These are phyloP conservation scores for Ordospora colligata DNA, from an alignment of 371 early-diverging fungal species.

Conservation along the genomic window DNA sequence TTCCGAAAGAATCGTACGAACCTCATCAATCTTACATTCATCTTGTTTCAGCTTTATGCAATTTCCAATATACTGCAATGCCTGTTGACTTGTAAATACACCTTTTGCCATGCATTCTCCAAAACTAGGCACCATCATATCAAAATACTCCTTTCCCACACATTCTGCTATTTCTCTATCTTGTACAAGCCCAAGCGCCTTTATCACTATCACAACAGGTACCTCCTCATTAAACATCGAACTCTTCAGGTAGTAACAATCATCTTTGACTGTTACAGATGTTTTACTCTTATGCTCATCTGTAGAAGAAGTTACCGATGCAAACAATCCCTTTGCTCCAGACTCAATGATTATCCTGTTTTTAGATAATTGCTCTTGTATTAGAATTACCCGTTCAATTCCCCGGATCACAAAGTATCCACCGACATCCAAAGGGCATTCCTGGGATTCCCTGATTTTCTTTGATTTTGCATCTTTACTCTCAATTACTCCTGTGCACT, in stretches of 20 bases:
- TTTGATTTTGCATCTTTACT: slow-evolving; percentile 68
- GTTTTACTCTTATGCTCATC: slow-evolving; percentile 94
- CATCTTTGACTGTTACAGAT: slow-evolving; percentile 68
- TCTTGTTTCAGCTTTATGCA: slow-evolving; percentile 38
- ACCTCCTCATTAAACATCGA: slow-evolving; percentile 80
- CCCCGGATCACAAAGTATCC: slow-evolving; percentile 98
- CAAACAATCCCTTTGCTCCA: slow-evolving; percentile 74
- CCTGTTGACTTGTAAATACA: slow-evolving; percentile 74
- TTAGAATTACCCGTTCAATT: slow-evolving; percentile 93
- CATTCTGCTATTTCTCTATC: slow-evolving; percentile 88
- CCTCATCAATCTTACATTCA: slow-evolving; percentile 68
- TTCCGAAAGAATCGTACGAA: slow-evolving; percentile 74
- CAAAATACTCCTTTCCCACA: slow-evolving; percentile 71
- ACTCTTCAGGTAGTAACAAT: slow-evolving; percentile 75
- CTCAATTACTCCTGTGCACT: slow-evolving; percentile 35
- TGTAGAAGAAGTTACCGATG: slow-evolving; percentile 77
- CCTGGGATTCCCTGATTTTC: slow-evolving; percentile 68
- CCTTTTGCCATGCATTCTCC: slow-evolving; percentile 70
- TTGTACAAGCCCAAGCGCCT: slow-evolving; percentile 70
- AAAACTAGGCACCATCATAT: slow-evolving; percentile 73
- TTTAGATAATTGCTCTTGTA: slow-evolving; percentile 99
- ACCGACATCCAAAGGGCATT: slow-evolving; percentile 95
- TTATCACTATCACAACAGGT: slow-evolving; percentile 66
- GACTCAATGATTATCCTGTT: slow-evolving; percentile 95
- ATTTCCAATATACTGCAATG: slow-evolving; percentile 32